These are phyloP conservation scores for Heteromeles arbutifolia DNA, from an alignment of 306 rosid species.

Conservation along the genomic window DNA sequence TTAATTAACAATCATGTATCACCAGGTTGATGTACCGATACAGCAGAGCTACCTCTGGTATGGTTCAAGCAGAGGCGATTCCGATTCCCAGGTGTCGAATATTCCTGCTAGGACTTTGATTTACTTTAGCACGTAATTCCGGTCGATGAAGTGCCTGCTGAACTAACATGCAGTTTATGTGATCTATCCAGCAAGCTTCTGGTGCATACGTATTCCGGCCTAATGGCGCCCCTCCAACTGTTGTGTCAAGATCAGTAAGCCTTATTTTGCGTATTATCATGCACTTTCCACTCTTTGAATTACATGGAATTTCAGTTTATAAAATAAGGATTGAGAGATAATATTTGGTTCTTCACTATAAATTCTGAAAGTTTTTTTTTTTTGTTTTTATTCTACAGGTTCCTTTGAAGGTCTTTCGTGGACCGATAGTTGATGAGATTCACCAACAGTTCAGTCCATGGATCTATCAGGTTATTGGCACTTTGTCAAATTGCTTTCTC, in stretches of 20 bases:
- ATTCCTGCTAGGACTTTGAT: slow-evolving; percentile 6
- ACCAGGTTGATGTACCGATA: slow-evolving; percentile 74
- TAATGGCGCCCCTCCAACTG: slow-evolving; percentile 44
- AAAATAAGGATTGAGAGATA: neutral
- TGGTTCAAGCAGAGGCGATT: slow-evolving; percentile 32
- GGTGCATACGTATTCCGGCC: slow-evolving; percentile 94
- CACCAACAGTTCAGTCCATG: slow-evolving; percentile 68
- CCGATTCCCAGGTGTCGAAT: slow-evolving; percentile 35
- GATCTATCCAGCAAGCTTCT: slow-evolving; percentile 41
- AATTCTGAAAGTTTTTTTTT: neutral
- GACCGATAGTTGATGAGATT: slow-evolving; percentile 66
- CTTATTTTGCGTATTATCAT: neutral
- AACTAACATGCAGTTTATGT: neutral
- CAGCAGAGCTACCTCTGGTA: slow-evolving; percentile 88
- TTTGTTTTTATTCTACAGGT: slow-evolving; percentile 29
- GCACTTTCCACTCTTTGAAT: neutral
- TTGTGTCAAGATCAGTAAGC: slow-evolving; percentile 80
- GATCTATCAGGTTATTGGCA: slow-evolving; percentile 69
- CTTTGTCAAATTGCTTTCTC: neutral
- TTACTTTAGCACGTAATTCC: neutral
- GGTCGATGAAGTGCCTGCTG: slow-evolving; percentile 4
- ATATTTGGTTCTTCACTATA: neutral
- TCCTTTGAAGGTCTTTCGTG: slow-evolving; percentile 51
- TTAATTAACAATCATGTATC: slow-evolving; percentile 10
- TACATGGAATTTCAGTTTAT: neutral